Percentiles rank a stretch among this genome's conserved stretches.
Conservation (phyloP, 2,329 filamentous ascomycete genomes). For the Nigrospora osmanthi region DNA sequence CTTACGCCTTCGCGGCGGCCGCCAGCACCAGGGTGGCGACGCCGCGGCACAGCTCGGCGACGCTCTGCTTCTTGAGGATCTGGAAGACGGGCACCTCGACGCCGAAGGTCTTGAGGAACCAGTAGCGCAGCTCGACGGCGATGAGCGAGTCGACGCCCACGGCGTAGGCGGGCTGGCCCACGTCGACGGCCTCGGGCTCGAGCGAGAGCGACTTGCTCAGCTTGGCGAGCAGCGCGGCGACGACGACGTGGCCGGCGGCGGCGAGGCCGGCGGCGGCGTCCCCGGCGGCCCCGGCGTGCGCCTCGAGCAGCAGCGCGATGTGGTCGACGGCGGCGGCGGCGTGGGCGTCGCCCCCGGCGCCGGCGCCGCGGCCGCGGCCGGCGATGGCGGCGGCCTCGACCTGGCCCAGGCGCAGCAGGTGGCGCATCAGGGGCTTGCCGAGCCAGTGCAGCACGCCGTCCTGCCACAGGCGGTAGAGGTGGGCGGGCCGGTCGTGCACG, state of each 20-base stretch:
- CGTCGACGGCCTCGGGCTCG: conserved; percentile 3
- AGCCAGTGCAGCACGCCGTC: conserved; percentile 1
- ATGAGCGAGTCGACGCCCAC: conserved; percentile 7
- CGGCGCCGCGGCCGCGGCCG: not conserved
- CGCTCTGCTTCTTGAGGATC: conserved; percentile 5
- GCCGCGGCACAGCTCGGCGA: not conserved
- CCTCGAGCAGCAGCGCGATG: not conserved
- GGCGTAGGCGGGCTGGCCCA: conserved; percentile 1
- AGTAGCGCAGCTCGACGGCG: conserved; percentile 6
- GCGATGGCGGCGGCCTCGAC: not conserved
- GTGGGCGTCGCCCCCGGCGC: too few species aligned
- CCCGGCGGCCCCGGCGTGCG: too few species aligned
- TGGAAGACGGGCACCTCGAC: conserved; percentile 6
- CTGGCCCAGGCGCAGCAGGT: not conserved
- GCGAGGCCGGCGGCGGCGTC: not conserved
- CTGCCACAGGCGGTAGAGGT: conserved; percentile 1
- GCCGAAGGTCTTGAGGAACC: conserved; percentile 5
- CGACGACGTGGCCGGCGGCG: conserved; percentile 1
- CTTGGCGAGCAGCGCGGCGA: conserved; percentile 1
- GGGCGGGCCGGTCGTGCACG: not conserved
- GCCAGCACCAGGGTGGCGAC: not conserved
- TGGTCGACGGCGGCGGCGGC: not conserved
- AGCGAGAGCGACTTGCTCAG: conserved; percentile 5
- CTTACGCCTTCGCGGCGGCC: not conserved
- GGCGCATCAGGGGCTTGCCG: conserved; percentile 1